Evolutionary conservation across 257 asterid genomes (phyloP), one percentile per base, ranked within the genome.

Genomic region (Nyctanthes arbortristis): DNA sequence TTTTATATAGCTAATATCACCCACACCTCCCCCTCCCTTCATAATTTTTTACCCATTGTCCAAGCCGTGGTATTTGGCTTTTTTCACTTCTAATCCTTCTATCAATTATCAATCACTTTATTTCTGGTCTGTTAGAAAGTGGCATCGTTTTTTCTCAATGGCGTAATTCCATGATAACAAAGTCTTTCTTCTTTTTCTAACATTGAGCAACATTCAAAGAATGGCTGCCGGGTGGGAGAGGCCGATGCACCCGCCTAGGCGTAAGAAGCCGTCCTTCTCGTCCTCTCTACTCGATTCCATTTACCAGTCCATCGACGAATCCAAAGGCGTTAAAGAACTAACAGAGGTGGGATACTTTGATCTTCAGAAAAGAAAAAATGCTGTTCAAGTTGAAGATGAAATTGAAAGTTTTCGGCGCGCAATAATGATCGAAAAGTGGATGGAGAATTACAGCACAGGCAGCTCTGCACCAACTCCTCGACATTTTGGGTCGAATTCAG

Each of bases 281-380:
- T 89, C 97, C 6, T 80, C 96, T 2, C 87, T 92, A 34, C 92
- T 92, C 30, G 97, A 92, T 75, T 78, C 94, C 70, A 89, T 89
- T 68, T 88, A 84, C 85, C 92, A 78, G 18, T 92, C 98, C 66
- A 86, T 78, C 45, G 96, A 92, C 63, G 96, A 86, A 24, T 64
- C 84, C 61, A 70, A 60, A 49, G 70, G 69, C 24, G 35, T 31
- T 22, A 43, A 37, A 49, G 73, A 57, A 10, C 69, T 27, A 12
- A 78, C 28, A 5, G 45, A 18, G 5, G 59, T 14, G 7, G 52
- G 54, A 16, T 67, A 64, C 45, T 35, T 30, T 4, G 36, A 37
- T 12, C 39, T 49, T 65, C 70, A 36, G 12, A 63, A 74, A 31
- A 82, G 70, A 52, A 84, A 79, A 77, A 74, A 68, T 10, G 70